Conservation (phyloP, 164 flowering plant species). For the Santalum album region DNA sequence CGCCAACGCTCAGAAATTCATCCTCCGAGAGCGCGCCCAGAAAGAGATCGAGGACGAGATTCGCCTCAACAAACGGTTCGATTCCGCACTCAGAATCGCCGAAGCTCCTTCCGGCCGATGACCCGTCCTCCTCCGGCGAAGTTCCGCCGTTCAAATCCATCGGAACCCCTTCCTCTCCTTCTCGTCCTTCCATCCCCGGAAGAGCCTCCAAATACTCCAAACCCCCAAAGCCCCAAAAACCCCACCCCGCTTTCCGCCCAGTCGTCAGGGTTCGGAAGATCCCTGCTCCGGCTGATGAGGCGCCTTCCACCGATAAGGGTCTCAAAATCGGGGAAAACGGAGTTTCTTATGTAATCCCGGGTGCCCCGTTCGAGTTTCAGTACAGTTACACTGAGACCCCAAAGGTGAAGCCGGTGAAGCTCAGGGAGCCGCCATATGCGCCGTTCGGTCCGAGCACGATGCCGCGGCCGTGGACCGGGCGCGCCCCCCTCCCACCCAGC, state of each 20-base stretch:
- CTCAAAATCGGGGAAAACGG: slow-evolving; percentile 44
- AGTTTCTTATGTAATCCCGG: slow-evolving; percentile 47
- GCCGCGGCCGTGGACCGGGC: slow-evolving; percentile 65
- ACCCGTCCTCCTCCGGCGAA: slow-evolving; percentile 7
- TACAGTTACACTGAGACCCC: slow-evolving; percentile 81
- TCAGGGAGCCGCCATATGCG: slow-evolving; percentile 42
- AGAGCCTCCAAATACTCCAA: slow-evolving; percentile 66
- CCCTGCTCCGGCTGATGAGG: not conserved
- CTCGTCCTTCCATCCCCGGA: slow-evolving; percentile 69
- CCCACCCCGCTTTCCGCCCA: slow-evolving; percentile 27
- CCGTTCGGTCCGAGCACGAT: slow-evolving; percentile 59
- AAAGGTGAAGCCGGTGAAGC: slow-evolving; percentile 45
- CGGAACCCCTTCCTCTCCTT: slow-evolving; percentile 74
- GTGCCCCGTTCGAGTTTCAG: slow-evolving; percentile 72
- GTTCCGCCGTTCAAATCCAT: slow-evolving; percentile 36
- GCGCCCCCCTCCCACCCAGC: slow-evolving; percentile 46
- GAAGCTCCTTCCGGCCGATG: slow-evolving; percentile 2
- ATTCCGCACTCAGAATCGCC: slow-evolving; percentile 46
- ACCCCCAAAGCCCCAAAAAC: slow-evolving; percentile 12
- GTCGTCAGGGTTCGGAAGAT: not conserved
- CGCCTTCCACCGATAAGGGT: not conserved
- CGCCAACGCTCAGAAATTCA: slow-evolving; percentile 66
- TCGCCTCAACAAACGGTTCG: slow-evolving; percentile 51
- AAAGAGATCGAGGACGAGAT: slow-evolving; percentile 70
- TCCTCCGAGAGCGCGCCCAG: slow-evolving; percentile 34